phyloP scores from a whole-genome alignment of 1,284 basidiomycete genomes.

The Xerocomus nothofagi region DNA sequence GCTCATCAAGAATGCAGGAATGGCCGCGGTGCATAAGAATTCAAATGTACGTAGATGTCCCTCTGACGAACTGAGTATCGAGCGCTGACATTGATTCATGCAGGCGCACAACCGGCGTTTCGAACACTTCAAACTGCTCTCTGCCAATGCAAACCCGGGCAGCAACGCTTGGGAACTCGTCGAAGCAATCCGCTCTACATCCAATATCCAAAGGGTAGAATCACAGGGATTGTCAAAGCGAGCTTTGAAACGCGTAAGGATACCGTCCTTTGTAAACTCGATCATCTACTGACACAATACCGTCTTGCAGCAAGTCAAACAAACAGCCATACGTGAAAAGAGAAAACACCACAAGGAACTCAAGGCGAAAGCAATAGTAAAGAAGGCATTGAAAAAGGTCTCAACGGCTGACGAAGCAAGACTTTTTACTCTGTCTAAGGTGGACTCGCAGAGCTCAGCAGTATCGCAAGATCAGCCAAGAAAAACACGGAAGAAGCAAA shows the following conservation, averaged over 20 bases:
- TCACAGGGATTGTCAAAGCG: conserved; percentile 47
- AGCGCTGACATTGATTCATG: conserved; percentile 12
- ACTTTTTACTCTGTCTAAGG: not conserved
- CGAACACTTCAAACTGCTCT: conserved; percentile 48
- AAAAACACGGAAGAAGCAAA: conserved; percentile 20
- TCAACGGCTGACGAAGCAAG: not conserved
- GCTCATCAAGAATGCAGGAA: conserved; percentile 61
- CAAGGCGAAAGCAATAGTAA: conserved; percentile 31
- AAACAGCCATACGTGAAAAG: conserved; percentile 39
- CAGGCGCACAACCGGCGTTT: conserved; percentile 65
- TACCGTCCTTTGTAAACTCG: not conserved
- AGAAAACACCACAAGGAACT: conserved; percentile 40
- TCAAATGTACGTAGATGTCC: conserved; percentile 60
- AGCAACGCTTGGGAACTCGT: conserved; percentile 51
- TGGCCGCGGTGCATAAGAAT: conserved; percentile 60
- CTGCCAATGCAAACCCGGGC: conserved; percentile 38
- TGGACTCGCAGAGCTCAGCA: not conserved
- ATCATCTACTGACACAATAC: conserved; percentile 5
- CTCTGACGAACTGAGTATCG: too few relatives aligned
- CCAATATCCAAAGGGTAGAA: conserved; percentile 1
- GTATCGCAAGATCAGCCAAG: not conserved
- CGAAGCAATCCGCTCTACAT: conserved; percentile 29
- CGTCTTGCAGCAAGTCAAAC: conserved; percentile 43
- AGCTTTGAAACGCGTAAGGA: conserved; percentile 53
- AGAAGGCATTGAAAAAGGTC: conserved; percentile 18